Conservation (phyloP, 805 yeast genomes). For the Wickerhamomyces alni region DNA sequence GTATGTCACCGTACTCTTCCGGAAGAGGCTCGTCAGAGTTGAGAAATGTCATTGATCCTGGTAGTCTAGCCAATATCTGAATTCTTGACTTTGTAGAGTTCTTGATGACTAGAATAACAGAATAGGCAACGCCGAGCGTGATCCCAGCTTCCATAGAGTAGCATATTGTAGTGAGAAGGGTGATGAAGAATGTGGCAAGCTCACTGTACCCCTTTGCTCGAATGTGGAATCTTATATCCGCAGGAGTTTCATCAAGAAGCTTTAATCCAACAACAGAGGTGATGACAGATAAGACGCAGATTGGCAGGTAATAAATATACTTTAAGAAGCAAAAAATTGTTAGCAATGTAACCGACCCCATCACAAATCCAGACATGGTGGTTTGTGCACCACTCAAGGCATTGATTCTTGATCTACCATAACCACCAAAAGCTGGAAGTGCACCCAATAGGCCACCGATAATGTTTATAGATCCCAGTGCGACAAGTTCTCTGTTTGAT, state of each 20-base stretch:
- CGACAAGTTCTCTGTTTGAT: constrained; percentile 86
- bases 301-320: constrained; percentile 67
- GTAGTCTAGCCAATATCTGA: constrained; percentile 70
- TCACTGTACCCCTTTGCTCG: constrained; percentile 73
- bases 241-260: constrained; percentile 79
- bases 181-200: constrained; percentile 58
- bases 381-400: constrained; percentile 84
- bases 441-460: constrained; percentile 53
- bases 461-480: constrained; percentile 70
- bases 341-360: constrained; percentile 70
- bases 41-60: constrained; percentile 54
- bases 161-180: constrained; percentile 56
- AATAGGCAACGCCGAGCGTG: constrained; percentile 77
- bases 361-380: constrained; percentile 74
- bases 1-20: constrained; percentile 17
- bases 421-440: constrained; percentile 92
- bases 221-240: constrained; percentile 69
- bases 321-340: constrained; percentile 57
- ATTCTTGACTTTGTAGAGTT: constrained; percentile 80
- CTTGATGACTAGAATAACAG: constrained; percentile 70
- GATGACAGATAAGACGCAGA: constrained; percentile 73
- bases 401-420: constrained; percentile 88
- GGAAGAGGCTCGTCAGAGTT: constrained; percentile 63
- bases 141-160: constrained; percentile 88
- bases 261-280: constrained; percentile 74